phyloP scores from a whole-genome alignment of 305 asterid species.

The Fraxinus velutina region DNA sequence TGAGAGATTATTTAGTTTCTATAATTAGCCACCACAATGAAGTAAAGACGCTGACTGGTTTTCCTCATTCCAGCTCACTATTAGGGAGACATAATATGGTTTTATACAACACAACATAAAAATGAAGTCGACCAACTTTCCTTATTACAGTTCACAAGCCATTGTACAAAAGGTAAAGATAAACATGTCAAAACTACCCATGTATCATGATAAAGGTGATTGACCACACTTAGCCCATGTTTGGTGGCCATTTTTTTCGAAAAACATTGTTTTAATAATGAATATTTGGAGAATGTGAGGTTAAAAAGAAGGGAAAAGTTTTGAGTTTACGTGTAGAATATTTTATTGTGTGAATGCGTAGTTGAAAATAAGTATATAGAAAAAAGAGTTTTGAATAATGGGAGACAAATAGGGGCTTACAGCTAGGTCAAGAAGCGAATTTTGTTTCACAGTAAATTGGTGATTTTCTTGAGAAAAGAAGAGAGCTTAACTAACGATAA shows the following conservation, averaged over 20 bases:
- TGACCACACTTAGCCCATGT: not conserved
- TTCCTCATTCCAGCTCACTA: not conserved
- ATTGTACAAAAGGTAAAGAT: not conserved
- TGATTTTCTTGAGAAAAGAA: not conserved
- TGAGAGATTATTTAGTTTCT: not conserved
- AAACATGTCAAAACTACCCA: not conserved
- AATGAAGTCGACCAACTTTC: not conserved
- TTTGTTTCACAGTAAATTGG: not conserved
- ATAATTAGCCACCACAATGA: not conserved
- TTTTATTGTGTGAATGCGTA: not conserved
- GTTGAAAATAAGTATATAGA: too few relatives aligned
- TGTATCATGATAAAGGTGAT: not conserved
- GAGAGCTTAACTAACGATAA: not conserved
- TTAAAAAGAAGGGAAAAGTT: not conserved
- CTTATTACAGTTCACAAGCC: not conserved
- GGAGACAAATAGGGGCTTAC: not conserved
- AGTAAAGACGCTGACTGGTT: conserved; percentile 3
- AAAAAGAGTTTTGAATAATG: not conserved
- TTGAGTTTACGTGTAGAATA: not conserved
- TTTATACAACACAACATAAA: not conserved
- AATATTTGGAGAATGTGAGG: not conserved
- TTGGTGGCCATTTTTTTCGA: not conserved
- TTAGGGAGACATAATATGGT: not conserved
- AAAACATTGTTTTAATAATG: not conserved
- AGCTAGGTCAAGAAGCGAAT: not conserved